These are phyloP conservation scores for Monilinia aucupariae DNA, from an alignment of 2,329 filamentous ascomycete genomes.

Conservation along the genomic window DNA sequence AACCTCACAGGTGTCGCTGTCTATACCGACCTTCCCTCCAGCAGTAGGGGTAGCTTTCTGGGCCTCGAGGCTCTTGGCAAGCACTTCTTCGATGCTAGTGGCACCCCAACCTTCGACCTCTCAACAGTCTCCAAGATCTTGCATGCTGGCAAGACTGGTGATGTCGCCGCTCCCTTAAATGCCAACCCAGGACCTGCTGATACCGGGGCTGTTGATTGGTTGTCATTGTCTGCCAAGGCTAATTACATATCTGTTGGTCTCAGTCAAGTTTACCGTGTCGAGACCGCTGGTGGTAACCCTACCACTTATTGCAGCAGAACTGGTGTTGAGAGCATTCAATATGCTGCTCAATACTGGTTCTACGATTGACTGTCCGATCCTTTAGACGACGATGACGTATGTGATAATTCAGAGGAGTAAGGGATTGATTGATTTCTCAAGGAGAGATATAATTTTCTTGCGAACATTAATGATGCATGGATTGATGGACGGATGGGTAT, in stretches of 20 bases:
- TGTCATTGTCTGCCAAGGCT: conserved; percentile 28
- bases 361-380: conserved; percentile 16
- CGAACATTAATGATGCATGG: background rate
- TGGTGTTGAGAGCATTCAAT: conserved; percentile 24
- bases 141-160: conserved; percentile 24
- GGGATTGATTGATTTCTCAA: background rate
- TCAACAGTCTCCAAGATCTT: conserved; percentile 23
- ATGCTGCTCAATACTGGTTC: conserved; percentile 33
- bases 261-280: conserved; percentile 30
- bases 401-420: background rate
- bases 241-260: conserved; percentile 25
- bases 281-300: conserved; percentile 30
- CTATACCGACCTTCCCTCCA: conserved; percentile 20
- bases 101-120: conserved; percentile 32
- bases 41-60: conserved; percentile 6
- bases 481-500: background rate
- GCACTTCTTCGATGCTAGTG: conserved; percentile 32
- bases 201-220: conserved; percentile 33
- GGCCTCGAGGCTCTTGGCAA: conserved; percentile 24
- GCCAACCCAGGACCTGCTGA: conserved; percentile 26
- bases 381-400: background rate
- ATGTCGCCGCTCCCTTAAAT: conserved; percentile 25
- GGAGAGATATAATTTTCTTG: background rate
- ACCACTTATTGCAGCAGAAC: conserved; percentile 21
- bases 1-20: conserved; percentile 25